Evolutionary conservation across 176 grass and related monocot genomes (phyloP), one percentile per base, ranked within the genome.

Genomic region (Musa acuminata): DNA sequence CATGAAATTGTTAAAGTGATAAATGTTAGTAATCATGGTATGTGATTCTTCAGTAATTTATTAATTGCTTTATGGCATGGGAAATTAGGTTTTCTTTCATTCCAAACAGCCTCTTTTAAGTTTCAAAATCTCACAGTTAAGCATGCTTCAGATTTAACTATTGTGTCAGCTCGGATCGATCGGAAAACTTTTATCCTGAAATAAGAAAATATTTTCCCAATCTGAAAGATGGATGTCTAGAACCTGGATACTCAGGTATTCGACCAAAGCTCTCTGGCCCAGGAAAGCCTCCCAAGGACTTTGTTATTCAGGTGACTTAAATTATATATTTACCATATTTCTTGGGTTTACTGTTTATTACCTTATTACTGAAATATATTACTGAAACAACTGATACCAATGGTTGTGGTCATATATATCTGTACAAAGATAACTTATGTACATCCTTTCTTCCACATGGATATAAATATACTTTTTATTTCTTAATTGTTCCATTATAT

Each of bases 141-240:
- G 20, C 48, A 48, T 70, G 13, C 14, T 50, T 8, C 86, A 98
- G 90, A 80, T 98, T 93, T 65, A 82, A 98, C 83, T 93, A 98
- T 82, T 83, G 78, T 17, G 90, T 98, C 52, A 84, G 87, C 1
- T 83, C 86, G 14, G 58, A 72, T 63, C 72, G 80, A 49, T 90
- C 90, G 75, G 77, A 69, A 67, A 86, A 67, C 72, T 98, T 98
- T 77, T 98, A 98, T 77, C 78, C 77, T 55, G 94, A 83, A 73
- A 85, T 98, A 82, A 89, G 94, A 70, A 98, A 91, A 68, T 98
- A 98, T 69, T 98, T 89, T 85, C 90, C 88, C 51, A 92, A 93
- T 78, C 79, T 98, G 53, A 91, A 91, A 77, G 90, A 93, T 23
- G 88, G 84, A n/a, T 88, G 67, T 64, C 75, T 98, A 69, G 90